Evolutionary conservation across 2,329 filamentous ascomycete species (phyloP).

Genomic region (Aspergillus sp.): DNA sequence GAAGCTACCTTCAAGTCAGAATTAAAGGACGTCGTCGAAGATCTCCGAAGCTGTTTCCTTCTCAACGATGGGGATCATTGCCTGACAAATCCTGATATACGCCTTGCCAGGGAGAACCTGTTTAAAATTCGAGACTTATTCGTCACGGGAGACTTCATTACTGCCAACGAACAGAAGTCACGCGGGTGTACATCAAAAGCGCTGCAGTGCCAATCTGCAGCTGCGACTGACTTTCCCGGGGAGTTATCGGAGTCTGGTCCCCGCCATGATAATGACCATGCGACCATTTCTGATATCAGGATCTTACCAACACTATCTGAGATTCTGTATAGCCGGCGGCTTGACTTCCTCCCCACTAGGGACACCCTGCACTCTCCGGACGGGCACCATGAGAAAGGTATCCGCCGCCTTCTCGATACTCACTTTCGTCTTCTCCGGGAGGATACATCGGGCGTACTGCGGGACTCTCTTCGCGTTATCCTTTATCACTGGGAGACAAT

Average conservation of each 20-base stretch:
- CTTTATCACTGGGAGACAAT: conserved; percentile 3
- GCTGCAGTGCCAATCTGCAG: background rate
- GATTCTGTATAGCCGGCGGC: background rate
- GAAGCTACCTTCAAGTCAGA: conserved; percentile 3
- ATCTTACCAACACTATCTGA: conserved; percentile 5
- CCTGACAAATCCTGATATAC: background rate
- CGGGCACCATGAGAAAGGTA: conserved; percentile 4
- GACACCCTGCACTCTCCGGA: background rate
- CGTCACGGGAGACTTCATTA: background rate
- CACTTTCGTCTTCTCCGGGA: conserved; percentile 8
- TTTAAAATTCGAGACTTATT: background rate
- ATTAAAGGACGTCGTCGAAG: conserved; percentile 2
- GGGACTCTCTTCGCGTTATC: conserved; percentile 4
- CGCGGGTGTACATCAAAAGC: too few species aligned
- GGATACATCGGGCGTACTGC: conserved; percentile 7
- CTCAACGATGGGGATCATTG: background rate
- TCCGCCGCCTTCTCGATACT: conserved; percentile 5
- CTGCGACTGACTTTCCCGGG: conserved; percentile 4
- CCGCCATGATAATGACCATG: conserved; percentile 7
- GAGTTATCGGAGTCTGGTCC: conserved; percentile 2
- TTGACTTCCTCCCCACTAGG: conserved; percentile 4
- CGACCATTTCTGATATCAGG: conserved; percentile 1
- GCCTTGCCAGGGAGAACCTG: background rate
- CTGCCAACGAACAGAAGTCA: too few species aligned
- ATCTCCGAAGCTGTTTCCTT: background rate